Conservation (phyloP, 768 basidiomycete genomes). For the Pulveroboletus sp. region DNA sequence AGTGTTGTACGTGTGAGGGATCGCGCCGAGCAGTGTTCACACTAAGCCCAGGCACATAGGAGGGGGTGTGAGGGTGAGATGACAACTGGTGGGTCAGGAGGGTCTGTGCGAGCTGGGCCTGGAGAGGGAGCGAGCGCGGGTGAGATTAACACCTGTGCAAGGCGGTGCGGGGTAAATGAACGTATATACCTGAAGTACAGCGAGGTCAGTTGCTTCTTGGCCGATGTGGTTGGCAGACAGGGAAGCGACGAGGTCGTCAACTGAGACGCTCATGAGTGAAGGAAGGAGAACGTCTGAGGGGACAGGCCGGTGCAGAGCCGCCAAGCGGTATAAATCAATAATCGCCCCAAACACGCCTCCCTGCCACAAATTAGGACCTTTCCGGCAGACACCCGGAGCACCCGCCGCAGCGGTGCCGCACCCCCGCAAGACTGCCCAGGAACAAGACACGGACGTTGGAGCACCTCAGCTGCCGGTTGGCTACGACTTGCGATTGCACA, state of each 20-base stretch:
- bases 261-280: conserved; percentile 40
- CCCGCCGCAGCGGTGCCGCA: conserved; percentile 3
- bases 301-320: conserved; percentile 13
- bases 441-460: background rate
- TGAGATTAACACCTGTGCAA: conserved; percentile 15
- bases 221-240: conserved; percentile 45
- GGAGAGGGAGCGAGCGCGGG: background rate
- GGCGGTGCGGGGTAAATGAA: conserved; percentile 16
- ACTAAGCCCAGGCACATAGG: conserved; percentile 20
- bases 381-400: conserved; percentile 5
- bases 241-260: conserved; percentile 50
- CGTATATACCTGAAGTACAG: conserved; percentile 39
- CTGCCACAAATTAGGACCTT: conserved; percentile 4
- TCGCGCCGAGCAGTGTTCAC: conserved; percentile 26
- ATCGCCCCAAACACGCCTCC: conserved; percentile 23
- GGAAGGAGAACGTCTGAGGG: background rate
- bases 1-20: conserved; percentile 35
- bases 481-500: background rate
- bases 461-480: conserved; percentile 9
- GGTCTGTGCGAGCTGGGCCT: conserved; percentile 46
- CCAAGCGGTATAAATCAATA: conserved; percentile 12
- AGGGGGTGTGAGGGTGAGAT: conserved; percentile 11
- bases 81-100: conserved; percentile 33
- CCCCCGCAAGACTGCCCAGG: background rate
- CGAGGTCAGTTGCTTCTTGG: conserved; percentile 49